Percentiles rank a stretch among this genome's conserved stretches.
These are phyloP conservation scores for Tetracladium setigerum DNA, from an alignment of 495 filamentous ascomycete species.

Conservation along the genomic window DNA sequence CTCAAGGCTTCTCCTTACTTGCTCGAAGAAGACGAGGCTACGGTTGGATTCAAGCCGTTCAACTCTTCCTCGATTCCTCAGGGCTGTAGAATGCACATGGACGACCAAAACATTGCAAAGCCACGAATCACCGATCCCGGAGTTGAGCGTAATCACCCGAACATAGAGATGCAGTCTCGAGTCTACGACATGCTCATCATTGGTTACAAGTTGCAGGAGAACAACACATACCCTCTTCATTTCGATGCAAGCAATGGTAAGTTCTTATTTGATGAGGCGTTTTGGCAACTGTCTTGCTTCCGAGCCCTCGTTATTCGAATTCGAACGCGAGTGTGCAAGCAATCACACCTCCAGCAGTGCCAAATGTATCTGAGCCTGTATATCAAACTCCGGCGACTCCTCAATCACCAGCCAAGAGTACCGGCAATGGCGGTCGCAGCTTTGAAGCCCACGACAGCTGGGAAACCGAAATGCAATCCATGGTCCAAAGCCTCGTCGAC, in stretches of 20 bases:
- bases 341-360: not conserved
- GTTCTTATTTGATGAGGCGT: conserved; percentile 11
- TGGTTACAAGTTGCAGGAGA: conserved; percentile 46
- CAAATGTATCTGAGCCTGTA: not conserved
- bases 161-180: conserved; percentile 64
- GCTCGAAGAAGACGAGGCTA: conserved; percentile 70
- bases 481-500: conserved; percentile 57
- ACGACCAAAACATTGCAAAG: conserved; percentile 34
- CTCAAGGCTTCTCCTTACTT: conserved; percentile 58
- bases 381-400: not conserved
- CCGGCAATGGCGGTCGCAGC: conserved; percentile 9
- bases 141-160: conserved; percentile 51
- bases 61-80: conserved; percentile 29
- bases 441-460: conserved; percentile 25
- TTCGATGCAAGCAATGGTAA: not conserved
- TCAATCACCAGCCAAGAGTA: conserved; percentile 9
- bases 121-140: conserved; percentile 46
- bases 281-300: not conserved
- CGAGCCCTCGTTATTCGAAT: not conserved
- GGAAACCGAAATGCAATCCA: conserved; percentile 42
- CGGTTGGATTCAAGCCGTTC: conserved; percentile 66
- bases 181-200: conserved; percentile 61
- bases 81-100: conserved; percentile 25
- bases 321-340: not conserved
- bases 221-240: conserved; percentile 7